Conservation (phyloP, 73 alveolate genomes). For the Diophrys sp. region DNA sequence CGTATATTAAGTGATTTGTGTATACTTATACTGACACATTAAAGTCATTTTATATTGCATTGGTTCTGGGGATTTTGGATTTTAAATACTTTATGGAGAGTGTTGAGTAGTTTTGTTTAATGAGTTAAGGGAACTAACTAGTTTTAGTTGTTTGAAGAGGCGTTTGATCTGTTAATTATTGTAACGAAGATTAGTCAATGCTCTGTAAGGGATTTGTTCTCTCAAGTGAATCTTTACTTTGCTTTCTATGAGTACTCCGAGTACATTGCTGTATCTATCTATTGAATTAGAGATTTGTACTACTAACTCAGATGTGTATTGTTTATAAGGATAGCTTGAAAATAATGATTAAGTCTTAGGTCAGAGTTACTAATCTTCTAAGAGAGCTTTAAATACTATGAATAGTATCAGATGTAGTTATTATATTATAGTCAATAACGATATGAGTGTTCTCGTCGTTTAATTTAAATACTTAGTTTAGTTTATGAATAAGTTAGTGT, state of each 20-base stretch:
- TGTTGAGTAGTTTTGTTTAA: neutral
- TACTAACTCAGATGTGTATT: neutral
- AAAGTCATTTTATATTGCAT: neutral
- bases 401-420: neutral
- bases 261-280: neutral
- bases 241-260: neutral
- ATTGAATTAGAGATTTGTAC: too few relatives aligned
- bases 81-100: neutral
- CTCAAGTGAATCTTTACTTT: neutral
- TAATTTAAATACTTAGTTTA: neutral
- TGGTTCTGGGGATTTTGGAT: neutral
- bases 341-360: neutral
- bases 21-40: neutral
- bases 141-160: neutral
- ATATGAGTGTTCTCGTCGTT: neutral
- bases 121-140: neutral
- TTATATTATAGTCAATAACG: neutral
- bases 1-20: neutral
- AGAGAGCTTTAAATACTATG: neutral
- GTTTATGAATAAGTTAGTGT: too few relatives aligned
- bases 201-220: neutral
- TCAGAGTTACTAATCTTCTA: neutral
- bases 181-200: neutral
- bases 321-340: neutral
- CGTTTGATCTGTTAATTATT: neutral